Base-by-base conservation (phyloP, 2,329 filamentous ascomycete species). In the Zopfia rhizophila region DNA sequence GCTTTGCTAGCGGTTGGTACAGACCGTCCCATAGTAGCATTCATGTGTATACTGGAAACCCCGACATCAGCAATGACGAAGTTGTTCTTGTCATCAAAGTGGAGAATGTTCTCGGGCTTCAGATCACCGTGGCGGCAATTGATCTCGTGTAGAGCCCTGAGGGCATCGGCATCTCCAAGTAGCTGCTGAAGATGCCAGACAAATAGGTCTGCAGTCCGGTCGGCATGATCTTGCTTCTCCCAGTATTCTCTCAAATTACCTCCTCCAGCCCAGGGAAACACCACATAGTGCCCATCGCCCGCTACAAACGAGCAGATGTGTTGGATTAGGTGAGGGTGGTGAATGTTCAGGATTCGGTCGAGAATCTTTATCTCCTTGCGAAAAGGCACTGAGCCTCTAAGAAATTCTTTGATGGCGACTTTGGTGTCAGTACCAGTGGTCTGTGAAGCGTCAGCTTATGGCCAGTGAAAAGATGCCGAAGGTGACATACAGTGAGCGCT, bases 101-200 rank as follows among this genome's bases (percentile, higher is more conserved):
- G 36, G 11, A 54, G 44, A n/a, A 54, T 45, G 27, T 54, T 54
- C 6, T 51, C 51, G 6, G 51, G 51, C 29, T 54, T 54, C 16
- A 54, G 23, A 30, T 54, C 51, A 11, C 51, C 51, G 19, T 54
- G 51, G 8, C 50, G 50, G 19, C 30, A 41, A 17, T 49, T 53
- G 8, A 28, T 36, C 7, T 38, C 41, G 21, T 56, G 53, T n/a
- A 48, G 27, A 5, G 16, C 29, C n/a, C 25, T n/a, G 11, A 56
- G 36, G 5, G 53, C 53, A 2, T 23, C 14, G 4, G 46, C 22
- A 22, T 51, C 10, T n/a, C 49, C 44, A 17, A 38, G 33, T 16
- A 56, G 27, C 31, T 56, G 53, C 13, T 29, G 33, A 23, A 56
- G n/a, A 12, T 16, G 19, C 45, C 45, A 53, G 3, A 42, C 12